Percentiles rank a stretch among this genome's conserved stretches.
phyloP scores from a whole-genome alignment of 371 early-diverging fungal genomes.

The Apophysomyces variabilis region DNA sequence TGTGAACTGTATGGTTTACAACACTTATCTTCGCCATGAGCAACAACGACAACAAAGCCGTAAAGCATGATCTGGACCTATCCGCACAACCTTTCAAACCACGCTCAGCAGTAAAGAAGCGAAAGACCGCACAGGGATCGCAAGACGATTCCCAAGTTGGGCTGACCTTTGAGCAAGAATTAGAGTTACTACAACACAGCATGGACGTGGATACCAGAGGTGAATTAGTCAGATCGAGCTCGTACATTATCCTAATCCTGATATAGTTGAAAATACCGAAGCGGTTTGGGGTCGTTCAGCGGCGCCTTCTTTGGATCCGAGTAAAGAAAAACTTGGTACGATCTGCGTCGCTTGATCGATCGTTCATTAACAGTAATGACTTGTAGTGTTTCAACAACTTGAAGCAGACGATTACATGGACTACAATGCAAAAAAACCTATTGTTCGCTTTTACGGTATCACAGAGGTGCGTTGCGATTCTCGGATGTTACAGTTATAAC shows the following conservation, averaged over 20 bases:
- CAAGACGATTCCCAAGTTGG: slow-evolving; percentile 7
- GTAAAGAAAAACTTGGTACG: slow-evolving; percentile 41
- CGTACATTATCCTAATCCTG: background rate
- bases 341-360: background rate
- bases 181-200: slow-evolving; percentile 6
- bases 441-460: slow-evolving; percentile 87
- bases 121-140: background rate
- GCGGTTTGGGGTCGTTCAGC: slow-evolving; percentile 37
- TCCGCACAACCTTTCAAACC: slow-evolving; percentile 13
- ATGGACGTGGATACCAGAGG: slow-evolving; percentile 16
- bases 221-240: background rate
- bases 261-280: slow-evolving; percentile 18
- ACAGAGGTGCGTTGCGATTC: slow-evolving; percentile 68
- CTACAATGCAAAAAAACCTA: slow-evolving; percentile 49
- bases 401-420: slow-evolving; percentile 86
- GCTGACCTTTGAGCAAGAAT: slow-evolving; percentile 23
- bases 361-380: background rate
- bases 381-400: slow-evolving; percentile 90
- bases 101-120: background rate
- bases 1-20: background rate
- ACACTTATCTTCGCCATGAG: slow-evolving; percentile 1
- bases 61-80: slow-evolving; percentile 9
- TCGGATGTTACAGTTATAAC: background rate
- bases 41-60: background rate
- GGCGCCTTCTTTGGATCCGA: slow-evolving; percentile 33